Percentiles rank a stretch among this genome's conserved stretches.
Conservation (phyloP, 139 green algal species). For the Chlorella sp. region DNA sequence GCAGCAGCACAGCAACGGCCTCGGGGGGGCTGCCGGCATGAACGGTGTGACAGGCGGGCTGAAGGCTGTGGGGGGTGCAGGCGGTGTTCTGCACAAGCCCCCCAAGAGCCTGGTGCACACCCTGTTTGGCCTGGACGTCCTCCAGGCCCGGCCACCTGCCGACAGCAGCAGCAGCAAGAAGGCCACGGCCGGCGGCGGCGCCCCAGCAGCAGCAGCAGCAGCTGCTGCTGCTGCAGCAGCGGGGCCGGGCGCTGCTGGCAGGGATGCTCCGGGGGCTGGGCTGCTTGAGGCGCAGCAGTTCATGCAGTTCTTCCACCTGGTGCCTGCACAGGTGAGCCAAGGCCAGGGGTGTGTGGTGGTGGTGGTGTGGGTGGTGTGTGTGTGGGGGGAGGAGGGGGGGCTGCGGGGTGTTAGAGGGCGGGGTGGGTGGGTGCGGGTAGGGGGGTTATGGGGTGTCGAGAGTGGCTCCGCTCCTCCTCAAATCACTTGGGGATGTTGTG, state of each 20-base stretch:
- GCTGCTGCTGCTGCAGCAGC: constrained; percentile 8
- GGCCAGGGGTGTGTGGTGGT: constrained; percentile 17
- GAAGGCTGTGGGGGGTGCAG: no score
- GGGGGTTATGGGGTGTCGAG: no score
- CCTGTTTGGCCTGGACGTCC: constrained; percentile 64
- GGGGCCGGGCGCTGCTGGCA: neutral
- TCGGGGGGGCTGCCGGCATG: no score
- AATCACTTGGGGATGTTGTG: no score
- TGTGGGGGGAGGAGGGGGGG: no score
- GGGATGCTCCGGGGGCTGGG: neutral
- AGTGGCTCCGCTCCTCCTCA: no score
- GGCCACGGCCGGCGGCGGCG: neutral
- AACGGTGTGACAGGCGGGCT: no score
- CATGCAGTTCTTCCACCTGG: constrained; percentile 65
- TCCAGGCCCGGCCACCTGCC: constrained; percentile 28
- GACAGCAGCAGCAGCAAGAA: constrained; percentile 15
- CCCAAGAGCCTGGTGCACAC: constrained; percentile 35
- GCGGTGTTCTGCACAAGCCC: neutral
- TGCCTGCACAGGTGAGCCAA: constrained; percentile 52
- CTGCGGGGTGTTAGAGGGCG: no score
- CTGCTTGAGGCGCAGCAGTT: constrained; percentile 24
- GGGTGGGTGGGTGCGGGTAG: no score
- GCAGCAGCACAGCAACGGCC: no score
- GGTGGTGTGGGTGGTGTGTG: no score
- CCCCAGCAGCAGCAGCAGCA: neutral